These are phyloP conservation scores for Gigaspora rosea DNA, from an alignment of 192 early-diverging fungal species.

Conservation along the genomic window DNA sequence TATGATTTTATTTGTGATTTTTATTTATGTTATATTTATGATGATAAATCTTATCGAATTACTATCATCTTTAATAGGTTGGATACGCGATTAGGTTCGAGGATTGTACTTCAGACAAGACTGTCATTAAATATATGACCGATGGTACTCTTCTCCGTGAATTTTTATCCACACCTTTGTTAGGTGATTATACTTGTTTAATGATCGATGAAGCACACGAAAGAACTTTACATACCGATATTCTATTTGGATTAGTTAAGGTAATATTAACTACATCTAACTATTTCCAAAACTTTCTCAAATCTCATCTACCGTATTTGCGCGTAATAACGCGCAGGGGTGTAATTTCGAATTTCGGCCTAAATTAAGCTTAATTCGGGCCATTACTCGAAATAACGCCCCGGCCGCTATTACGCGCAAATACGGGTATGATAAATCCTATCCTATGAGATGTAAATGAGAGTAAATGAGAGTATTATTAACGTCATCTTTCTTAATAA, in stretches of 20 bases:
- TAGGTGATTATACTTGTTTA: conserved; percentile 85
- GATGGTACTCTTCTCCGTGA: conserved; percentile 98
- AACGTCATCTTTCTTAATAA: not conserved
- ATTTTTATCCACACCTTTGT: conserved; percentile 95
- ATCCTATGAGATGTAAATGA: too few species aligned
- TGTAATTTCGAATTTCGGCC: too few species aligned
- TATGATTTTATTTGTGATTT: too few species aligned
- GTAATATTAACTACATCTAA: conserved; percentile 16
- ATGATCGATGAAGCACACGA: conserved; percentile 99
- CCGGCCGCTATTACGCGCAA: too few species aligned
- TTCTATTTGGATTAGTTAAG: conserved; percentile 95
- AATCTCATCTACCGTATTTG: too few species aligned
- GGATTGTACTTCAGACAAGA: conserved; percentile 95
- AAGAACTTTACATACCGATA: conserved; percentile 93
- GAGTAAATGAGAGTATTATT: not conserved
- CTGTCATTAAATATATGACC: conserved; percentile 97
- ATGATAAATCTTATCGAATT: not conserved
- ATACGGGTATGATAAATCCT: too few species aligned
- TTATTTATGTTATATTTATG: not conserved
- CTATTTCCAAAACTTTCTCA: not conserved
- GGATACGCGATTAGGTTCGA: conserved; percentile 99
- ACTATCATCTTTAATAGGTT: conserved; percentile 7
- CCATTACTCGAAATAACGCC: too few species aligned
- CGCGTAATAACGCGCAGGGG: too few species aligned
- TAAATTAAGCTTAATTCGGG: too few species aligned